A percentile compares a stretch with the other conserved stretches of the same genome.
These are phyloP conservation scores for Trypanosoma avium DNA, from an alignment of 208 protist species.

Conservation along the genomic window DNA sequence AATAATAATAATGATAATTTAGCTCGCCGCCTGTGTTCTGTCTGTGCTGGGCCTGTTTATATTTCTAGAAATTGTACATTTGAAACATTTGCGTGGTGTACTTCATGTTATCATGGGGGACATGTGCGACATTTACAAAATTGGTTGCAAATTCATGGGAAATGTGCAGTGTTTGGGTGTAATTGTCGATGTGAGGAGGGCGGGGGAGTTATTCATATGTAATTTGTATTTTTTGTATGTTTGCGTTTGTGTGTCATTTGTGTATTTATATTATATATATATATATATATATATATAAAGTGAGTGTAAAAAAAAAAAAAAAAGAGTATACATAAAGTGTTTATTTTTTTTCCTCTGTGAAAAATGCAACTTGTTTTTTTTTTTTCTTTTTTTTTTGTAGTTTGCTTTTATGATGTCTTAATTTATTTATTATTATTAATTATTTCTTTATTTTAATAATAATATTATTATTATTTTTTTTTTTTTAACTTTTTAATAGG, in stretches of 20 bases:
- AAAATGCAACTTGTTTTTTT: background rate
- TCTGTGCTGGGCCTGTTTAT: constrained; percentile 42
- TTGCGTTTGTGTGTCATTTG: constrained; percentile 6
- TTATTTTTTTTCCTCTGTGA: no score
- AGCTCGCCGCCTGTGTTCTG: constrained; percentile 35
- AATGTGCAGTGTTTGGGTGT: constrained; percentile 74
- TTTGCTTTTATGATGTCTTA: background rate
- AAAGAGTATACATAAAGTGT: no score
- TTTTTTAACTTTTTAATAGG: no score
- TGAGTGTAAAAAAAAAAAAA: constrained; percentile 16
- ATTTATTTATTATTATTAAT: background rate
- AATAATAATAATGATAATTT: no score
- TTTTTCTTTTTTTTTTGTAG: background rate
- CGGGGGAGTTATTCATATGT: background rate
- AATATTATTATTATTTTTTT: background rate
- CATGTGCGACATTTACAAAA: constrained; percentile 74
- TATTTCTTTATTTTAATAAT: background rate
- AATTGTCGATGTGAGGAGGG: constrained; percentile 74
- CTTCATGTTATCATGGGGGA: constrained; percentile 77
- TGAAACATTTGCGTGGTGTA: constrained; percentile 72
- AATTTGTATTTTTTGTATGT: background rate
- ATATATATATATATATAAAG: no score
- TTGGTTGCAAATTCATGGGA: constrained; percentile 77
- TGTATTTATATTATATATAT: background rate
- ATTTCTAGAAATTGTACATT: constrained; percentile 5